Conservation (phyloP, 2,329 filamentous ascomycete genomes). For the Parasarocladium wereldwijsianum region DNA sequence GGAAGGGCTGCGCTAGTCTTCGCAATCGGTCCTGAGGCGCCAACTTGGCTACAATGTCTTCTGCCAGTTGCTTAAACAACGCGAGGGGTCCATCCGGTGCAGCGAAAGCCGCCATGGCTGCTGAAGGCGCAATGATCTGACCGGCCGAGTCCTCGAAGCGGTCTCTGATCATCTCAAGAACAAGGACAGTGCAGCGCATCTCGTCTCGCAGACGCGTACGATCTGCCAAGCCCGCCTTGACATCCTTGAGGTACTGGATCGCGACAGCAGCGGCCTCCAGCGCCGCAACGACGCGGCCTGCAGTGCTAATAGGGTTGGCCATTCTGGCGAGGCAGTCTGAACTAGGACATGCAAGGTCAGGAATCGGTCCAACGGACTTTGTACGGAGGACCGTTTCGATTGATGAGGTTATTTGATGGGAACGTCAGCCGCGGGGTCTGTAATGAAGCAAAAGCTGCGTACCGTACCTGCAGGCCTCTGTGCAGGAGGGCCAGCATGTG, state of each 20-base stretch:
- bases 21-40: background rate
- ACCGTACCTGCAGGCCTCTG: too few relatives aligned
- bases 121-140: background rate
- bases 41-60: background rate
- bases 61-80: background rate
- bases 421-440: too few relatives aligned
- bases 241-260: background rate
- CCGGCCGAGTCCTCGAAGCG: background rate
- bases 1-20: background rate
- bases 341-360: too few relatives aligned
- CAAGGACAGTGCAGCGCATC: background rate
- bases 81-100: background rate
- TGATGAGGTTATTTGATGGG: too few relatives aligned
- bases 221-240: background rate
- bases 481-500: too few relatives aligned
- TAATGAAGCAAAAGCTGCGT: too few relatives aligned
- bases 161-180: background rate
- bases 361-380: slow-evolving; percentile 1
- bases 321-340: background rate
- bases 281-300: background rate
- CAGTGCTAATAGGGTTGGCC: background rate
- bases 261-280: background rate
- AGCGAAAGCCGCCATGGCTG: background rate
- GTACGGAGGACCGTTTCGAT: too few relatives aligned
- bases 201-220: background rate